Base-by-base conservation (phyloP, 257 asterid species). In the Capsicum rhomboideum region DNA sequence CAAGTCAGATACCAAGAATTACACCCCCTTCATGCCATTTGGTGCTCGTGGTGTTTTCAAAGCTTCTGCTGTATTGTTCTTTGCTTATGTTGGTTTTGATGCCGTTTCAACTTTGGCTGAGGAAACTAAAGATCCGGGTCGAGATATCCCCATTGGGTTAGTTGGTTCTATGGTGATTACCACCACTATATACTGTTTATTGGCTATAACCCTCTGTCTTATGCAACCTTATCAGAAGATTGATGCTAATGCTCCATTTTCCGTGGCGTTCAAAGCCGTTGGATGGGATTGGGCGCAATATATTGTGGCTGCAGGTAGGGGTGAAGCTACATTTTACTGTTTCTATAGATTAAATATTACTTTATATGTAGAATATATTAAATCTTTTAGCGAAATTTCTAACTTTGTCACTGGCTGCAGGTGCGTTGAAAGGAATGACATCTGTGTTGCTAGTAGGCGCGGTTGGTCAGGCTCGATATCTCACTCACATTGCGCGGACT, bases 41-140 rank as follows among this genome's bases (percentile, higher is more conserved):
- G 93, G 93, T 1, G 82, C 90, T 4, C 94, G 94, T 5, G 97
- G 97, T 1, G 55, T 92, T 44, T 93, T 92, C 89, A 85, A 78
- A 55, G 97, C 96, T 56, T 88, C 97, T 0, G 93, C 96, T 0
- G 89, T 93, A 16, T 71, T 93, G 56, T 93, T 92, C 88, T 92
- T 93, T 50, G 92, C 96, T 2, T 93, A 93, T 71, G 93, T 93
- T 31, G 97, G 97, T 20, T 93, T 92, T 78, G 97, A 93, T 64
- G 94, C 94, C 0, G 97, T 93, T 26, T 75, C 97, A 4, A 93
- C 97, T 40, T 58, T 93, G 94, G 97, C 96, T 1, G 97, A 93
- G 87, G 96, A 92, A 67, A 92, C 96, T 14, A 93, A 93, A 82
- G 82, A 93, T 54, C 96, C 96, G 0, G 93, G 82, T 8, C 78